Evolutionary conservation across 805 yeast species (phyloP).

Genomic region (Brettanomyces naardenensis): DNA sequence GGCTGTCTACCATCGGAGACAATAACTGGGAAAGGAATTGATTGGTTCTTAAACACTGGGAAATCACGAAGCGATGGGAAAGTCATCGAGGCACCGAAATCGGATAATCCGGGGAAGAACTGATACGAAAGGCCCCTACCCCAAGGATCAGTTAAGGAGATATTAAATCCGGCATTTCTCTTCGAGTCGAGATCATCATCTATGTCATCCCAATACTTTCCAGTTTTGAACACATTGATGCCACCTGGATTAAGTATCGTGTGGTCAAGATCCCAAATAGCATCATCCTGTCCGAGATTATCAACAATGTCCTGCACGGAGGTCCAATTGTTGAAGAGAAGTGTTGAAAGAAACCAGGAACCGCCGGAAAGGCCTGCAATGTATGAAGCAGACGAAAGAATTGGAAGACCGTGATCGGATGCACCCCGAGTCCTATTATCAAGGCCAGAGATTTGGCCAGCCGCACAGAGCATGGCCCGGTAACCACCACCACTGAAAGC

Average conservation of each 20-base stretch:
- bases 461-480: conserved; percentile 81
- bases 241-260: conserved; percentile 61
- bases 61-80: conserved; percentile 51
- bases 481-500: conserved; percentile 87
- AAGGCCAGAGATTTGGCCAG: conserved; percentile 73
- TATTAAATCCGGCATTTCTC: conserved; percentile 55
- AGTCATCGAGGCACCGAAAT: conserved; percentile 57
- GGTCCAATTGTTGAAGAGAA: conserved; percentile 66
- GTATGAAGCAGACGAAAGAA: conserved; percentile 65
- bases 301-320: conserved; percentile 53
- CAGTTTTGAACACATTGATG: conserved; percentile 42
- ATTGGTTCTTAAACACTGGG: conserved; percentile 50
- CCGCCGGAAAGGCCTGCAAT: conserved; percentile 81
- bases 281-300: conserved; percentile 27
- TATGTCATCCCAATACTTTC: conserved; percentile 46
- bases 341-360: conserved; percentile 68
- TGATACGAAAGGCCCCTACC: conserved; percentile 69
- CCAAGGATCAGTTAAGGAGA: conserved; percentile 74
- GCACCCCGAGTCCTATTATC: conserved; percentile 62
- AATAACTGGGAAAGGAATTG: conserved; percentile 67
- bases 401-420: conserved; percentile 53
- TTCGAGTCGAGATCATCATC: conserved; percentile 44
- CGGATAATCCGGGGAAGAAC: conserved; percentile 52
- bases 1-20: conserved; percentile 65
- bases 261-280: conserved; percentile 63